phyloP scores from a whole-genome alignment of 2,329 filamentous ascomycete genomes.

The Phialocephala sp. region DNA sequence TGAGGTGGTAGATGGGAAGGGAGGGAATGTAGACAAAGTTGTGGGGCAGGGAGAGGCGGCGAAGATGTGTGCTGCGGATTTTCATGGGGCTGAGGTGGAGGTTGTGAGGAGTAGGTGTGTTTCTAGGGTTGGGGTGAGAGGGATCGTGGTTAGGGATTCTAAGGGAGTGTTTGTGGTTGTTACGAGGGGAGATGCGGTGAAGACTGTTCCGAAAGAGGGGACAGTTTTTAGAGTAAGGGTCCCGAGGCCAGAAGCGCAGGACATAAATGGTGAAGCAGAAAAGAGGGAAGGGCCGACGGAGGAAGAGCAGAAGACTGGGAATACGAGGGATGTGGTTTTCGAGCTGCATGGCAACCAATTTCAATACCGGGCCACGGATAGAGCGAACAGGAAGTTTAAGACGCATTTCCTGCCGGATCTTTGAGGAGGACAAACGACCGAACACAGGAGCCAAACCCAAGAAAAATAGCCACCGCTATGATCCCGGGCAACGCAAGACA shows the following conservation, averaged over 20 bases:
- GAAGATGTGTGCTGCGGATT: constrained; percentile 84
- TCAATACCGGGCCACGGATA: constrained; percentile 78
- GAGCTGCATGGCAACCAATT: constrained; percentile 91
- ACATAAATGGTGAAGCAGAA: constrained; percentile 32
- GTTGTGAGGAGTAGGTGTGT: constrained; percentile 83
- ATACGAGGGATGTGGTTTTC: constrained; percentile 65
- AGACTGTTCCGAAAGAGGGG: constrained; percentile 87
- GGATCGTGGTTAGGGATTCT: constrained; percentile 88
- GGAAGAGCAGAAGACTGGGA: constrained; percentile 25
- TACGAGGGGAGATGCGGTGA: constrained; percentile 72
- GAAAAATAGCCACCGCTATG: neutral
- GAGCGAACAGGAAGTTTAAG: constrained; percentile 92
- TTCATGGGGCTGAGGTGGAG: constrained; percentile 83
- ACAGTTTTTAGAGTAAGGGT: constrained; percentile 83
- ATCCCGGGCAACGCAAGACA: neutral
- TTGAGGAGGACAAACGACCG: constrained; percentile 51
- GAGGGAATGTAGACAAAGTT: constrained; percentile 23
- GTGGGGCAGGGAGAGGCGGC: constrained; percentile 58
- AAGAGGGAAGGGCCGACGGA: constrained; percentile 29
- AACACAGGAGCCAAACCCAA: neutral
- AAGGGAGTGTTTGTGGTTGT: constrained; percentile 87
- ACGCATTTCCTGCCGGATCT: constrained; percentile 77
- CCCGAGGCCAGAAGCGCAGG: constrained; percentile 46
- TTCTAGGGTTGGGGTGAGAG: constrained; percentile 79
- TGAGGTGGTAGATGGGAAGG: constrained; percentile 18